Conservation (phyloP, 306 rosid species). For the Malus asiatica region DNA sequence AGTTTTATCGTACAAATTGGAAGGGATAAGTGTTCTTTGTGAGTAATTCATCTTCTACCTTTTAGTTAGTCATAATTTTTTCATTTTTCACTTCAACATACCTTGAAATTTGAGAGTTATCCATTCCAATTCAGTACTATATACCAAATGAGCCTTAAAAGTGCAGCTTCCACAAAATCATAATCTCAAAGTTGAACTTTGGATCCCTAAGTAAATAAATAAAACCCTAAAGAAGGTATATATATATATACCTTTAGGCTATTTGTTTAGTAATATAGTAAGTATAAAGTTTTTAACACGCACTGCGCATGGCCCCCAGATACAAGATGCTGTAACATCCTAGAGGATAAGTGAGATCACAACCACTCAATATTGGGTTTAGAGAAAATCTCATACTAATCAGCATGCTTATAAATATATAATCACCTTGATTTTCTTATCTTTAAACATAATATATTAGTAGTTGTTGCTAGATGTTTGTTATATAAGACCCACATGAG, state of each 20-base stretch:
- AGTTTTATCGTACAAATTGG: too few relatives aligned
- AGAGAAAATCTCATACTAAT: conserved; percentile 5
- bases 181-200: conserved; percentile 16
- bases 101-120: too few relatives aligned
- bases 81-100: too few relatives aligned
- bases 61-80: too few relatives aligned
- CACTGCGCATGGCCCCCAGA: conserved; percentile 19
- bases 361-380: conserved; percentile 1
- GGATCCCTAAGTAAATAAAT: not conserved
- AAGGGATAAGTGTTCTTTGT: not conserved
- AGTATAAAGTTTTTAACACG: not conserved
- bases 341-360: conserved; percentile 7
- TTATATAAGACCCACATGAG: not conserved
- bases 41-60: too few relatives aligned
- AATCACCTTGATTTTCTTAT: not conserved
- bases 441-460: not conserved
- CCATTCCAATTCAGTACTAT: not conserved
- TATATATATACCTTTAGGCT: not conserved
- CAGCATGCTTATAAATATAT: conserved; percentile 7
- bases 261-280: not conserved
- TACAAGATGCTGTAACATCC: conserved; percentile 26
- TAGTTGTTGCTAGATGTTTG: not conserved
- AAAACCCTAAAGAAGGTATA: not conserved
- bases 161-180: conserved; percentile 9
- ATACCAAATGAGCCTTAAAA: not conserved